Evolutionary conservation across 352 stramenopile genomes (phyloP).

Genomic region (Globisporangium perplexum): DNA sequence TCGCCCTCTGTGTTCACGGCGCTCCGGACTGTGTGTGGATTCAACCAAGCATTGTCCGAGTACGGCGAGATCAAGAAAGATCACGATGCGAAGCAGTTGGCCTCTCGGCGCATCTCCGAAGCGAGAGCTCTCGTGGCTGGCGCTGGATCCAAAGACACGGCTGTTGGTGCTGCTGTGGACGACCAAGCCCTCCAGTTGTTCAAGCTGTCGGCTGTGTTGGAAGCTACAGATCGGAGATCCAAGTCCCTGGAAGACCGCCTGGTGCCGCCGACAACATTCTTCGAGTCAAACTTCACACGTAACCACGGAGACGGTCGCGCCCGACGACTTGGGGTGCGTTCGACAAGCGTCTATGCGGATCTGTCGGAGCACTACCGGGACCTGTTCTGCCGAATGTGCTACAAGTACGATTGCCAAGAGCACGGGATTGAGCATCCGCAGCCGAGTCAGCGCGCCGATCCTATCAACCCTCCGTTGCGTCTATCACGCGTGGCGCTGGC

Average conservation of each 20-base stretch:
- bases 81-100: slow-evolving; percentile 28
- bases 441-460: slow-evolving; percentile 46
- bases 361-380: slow-evolving; percentile 86
- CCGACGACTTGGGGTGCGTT: slow-evolving; percentile 15
- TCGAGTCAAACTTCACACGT: slow-evolving; percentile 52
- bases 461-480: slow-evolving; percentile 45
- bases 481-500: slow-evolving; percentile 27
- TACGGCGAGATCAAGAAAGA: slow-evolving; percentile 72
- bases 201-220: slow-evolving; percentile 25
- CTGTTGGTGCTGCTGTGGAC: background rate
- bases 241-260: slow-evolving; percentile 36
- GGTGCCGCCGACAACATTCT: slow-evolving; percentile 45
- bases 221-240: slow-evolving; percentile 4
- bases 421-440: slow-evolving; percentile 85
- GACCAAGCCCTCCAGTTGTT: slow-evolving; percentile 24
- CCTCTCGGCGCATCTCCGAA: slow-evolving; percentile 38
- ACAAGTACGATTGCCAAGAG: slow-evolving; percentile 90
- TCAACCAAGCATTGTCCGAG: slow-evolving; percentile 54
- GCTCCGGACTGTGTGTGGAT: slow-evolving; percentile 49
- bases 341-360: slow-evolving; percentile 57
- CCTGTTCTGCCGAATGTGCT: slow-evolving; percentile 91
- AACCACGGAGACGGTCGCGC: slow-evolving; percentile 2
- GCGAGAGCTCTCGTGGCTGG: slow-evolving; percentile 14
- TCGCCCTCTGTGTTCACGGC: slow-evolving; percentile 53
- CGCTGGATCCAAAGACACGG: slow-evolving; percentile 5